phyloP scores from a whole-genome alignment of 2,329 filamentous ascomycete genomes.

The Colletotrichum sp. region DNA sequence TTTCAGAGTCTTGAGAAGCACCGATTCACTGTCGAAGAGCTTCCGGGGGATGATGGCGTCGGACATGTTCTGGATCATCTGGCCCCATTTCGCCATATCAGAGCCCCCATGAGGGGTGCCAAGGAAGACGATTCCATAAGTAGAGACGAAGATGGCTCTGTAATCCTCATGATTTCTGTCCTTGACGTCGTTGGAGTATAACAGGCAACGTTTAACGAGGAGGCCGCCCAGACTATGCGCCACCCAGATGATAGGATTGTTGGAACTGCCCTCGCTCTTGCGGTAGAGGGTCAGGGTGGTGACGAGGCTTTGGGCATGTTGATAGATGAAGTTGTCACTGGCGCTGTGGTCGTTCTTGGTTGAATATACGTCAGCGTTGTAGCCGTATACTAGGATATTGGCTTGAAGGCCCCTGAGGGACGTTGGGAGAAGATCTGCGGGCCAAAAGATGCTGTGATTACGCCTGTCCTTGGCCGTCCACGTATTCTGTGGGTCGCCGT shows the following conservation, averaged over 20 bases:
- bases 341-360: constrained; percentile 53
- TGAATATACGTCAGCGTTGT: constrained; percentile 70
- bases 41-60: constrained; percentile 67
- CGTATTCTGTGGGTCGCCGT: constrained; percentile 64
- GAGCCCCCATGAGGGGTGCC: constrained; percentile 78
- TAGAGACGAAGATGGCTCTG: constrained; percentile 74
- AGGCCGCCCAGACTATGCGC: constrained; percentile 77
- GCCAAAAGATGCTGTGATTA: constrained; percentile 64
- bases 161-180: constrained; percentile 65
- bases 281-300: constrained; percentile 67
- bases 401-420: constrained; percentile 61
- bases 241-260: constrained; percentile 76
- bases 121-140: constrained; percentile 77
- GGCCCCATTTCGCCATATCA: constrained; percentile 70
- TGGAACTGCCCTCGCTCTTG: constrained; percentile 57
- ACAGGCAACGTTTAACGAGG: constrained; percentile 71
- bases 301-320: constrained; percentile 73
- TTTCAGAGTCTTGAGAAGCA: constrained; percentile 73
- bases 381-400: constrained; percentile 74
- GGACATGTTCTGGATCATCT: constrained; percentile 70
- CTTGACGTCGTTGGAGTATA: constrained; percentile 67
- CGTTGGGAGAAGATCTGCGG: constrained; percentile 66
- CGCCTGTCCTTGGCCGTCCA: constrained; percentile 59
- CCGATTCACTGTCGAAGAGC: constrained; percentile 69
- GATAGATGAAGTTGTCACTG: constrained; percentile 70